A percentile compares a stretch with the other conserved stretches of the same genome.
Evolutionary conservation across 345 rosid species (phyloP).

Genomic region (Murraya paniculata): DNA sequence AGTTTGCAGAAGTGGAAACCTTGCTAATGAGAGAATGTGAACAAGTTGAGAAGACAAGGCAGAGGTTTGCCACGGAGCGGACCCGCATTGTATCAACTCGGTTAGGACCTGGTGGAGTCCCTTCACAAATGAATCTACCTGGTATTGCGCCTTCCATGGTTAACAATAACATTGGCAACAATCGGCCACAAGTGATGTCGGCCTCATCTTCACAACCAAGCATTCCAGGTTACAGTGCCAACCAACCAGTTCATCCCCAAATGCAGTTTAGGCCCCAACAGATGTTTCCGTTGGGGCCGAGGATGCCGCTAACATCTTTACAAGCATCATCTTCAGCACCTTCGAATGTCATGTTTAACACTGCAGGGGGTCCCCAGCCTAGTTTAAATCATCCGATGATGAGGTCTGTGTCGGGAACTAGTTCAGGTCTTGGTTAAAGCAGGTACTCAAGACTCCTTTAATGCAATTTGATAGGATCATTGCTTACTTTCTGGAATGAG

Average conservation of each 20-base stretch:
- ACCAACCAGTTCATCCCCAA: constrained; percentile 62
- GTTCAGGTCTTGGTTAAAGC: constrained; percentile 61
- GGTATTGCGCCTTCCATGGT: constrained; percentile 53
- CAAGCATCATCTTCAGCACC: constrained; percentile 64
- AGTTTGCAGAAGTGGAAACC: constrained; percentile 97
- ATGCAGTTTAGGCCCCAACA: constrained; percentile 83
- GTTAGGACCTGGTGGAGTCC: constrained; percentile 50
- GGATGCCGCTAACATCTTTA: constrained; percentile 68
- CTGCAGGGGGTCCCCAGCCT: constrained; percentile 51
- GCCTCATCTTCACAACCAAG: constrained; percentile 62
- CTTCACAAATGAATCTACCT: constrained; percentile 47
- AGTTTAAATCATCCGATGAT: constrained; percentile 57
- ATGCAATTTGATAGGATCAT: constrained; percentile 3
- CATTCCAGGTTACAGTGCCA: constrained; percentile 53
- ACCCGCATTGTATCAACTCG: constrained; percentile 60
- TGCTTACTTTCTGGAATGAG: constrained; percentile 3
- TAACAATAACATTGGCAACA: constrained; percentile 46
- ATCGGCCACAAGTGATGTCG: constrained; percentile 50
- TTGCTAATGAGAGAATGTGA: constrained; percentile 93
- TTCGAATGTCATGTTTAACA: constrained; percentile 49
- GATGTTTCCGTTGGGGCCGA: constrained; percentile 69
- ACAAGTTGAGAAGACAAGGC: constrained; percentile 93
- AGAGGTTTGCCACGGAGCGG: constrained; percentile 73
- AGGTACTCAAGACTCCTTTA: not conserved
- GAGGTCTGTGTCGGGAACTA: constrained; percentile 61